Base-by-base conservation (phyloP, 331 rosid species). In the Quercus phellos region DNA sequence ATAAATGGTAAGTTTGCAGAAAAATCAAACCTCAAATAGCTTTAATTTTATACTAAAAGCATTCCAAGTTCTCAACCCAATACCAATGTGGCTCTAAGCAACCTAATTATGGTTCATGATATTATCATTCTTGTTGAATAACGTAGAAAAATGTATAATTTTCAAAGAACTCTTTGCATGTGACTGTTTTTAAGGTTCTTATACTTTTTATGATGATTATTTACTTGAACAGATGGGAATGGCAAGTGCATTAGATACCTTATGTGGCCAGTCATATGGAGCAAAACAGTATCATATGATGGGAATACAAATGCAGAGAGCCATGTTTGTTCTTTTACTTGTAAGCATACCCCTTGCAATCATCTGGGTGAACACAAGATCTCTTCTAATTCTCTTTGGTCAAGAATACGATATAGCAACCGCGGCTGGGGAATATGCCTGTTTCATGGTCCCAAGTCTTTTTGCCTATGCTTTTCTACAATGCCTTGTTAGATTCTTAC, bases 221-320 rank as follows among this genome's bases (percentile, higher is more conserved):
- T 24, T 35, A 46, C 54, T 63, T 5, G 13, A 78, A 38, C 67
- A 89, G 98, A 5, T 78, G 63, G 98, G 98, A 55, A 87, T 91
- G 93, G 89, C 94, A 5, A 87, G 98, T 80, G 94, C 96, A 12
- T 76, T 93, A 82, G 98, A 91, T 70, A 89, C 98, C 4, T 81
- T 93, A 18, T 89, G 92, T 26, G 98, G 98, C 0, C 98, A 93
- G 43, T 82, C 94, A n/a, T 93, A 82, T 77, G 96, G 96, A 13
- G 94, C 98, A 83, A 85, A 89, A 78, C 96, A 89, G 51, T 81
- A 91, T 79, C 86, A 55, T 8, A 73, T 89, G 94, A 32, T 93
- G 73, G 93, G 98, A 18, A 77, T 89, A 64, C 92, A 88, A 61
- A 79, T 84, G 91, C 98, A 93, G 79, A 87, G 90, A 88, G 94